Percentiles rank a stretch among this genome's conserved stretches.
These are phyloP conservation scores for Pseudogymnoascus sp. DNA, from an alignment of 2,329 filamentous ascomycete species.

Conservation along the genomic window DNA sequence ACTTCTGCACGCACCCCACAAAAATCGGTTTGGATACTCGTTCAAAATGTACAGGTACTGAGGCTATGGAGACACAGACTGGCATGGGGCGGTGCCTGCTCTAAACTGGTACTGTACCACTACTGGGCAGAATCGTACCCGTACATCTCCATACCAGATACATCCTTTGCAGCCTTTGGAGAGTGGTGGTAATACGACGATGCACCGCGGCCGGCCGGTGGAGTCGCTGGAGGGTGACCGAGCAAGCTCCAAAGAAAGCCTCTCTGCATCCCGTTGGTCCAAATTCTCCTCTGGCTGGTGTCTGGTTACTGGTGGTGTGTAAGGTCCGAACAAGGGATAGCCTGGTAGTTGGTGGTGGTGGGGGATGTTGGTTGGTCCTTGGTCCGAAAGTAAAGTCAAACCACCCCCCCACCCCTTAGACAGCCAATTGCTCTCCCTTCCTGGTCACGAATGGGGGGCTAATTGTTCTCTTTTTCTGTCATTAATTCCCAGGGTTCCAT, in stretches of 20 bases:
- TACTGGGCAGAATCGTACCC: not conserved
- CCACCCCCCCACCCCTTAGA: not conserved
- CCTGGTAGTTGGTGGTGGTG: constrained; percentile 5
- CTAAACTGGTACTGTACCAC: not conserved
- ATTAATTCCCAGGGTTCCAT: constrained; percentile 7
- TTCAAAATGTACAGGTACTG: constrained; percentile 2
- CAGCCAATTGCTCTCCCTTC: not conserved
- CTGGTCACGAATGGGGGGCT: constrained; percentile 4
- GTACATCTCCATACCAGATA: constrained; percentile 1
- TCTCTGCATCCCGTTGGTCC: constrained; percentile 1
- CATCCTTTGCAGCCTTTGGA: not conserved
- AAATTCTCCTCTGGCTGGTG: not conserved
- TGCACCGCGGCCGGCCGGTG: constrained; percentile 5
- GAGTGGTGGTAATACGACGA: not conserved
- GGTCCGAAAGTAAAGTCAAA: not conserved
- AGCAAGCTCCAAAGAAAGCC: constrained; percentile 1
- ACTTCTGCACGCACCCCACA: not conserved
- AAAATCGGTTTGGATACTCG: constrained; percentile 3
- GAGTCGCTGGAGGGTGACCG: not conserved
- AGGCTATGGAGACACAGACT: not conserved
- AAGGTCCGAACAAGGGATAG: constrained; percentile 1
- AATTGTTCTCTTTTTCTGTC: constrained; percentile 4
- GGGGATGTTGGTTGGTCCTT: constrained; percentile 5
- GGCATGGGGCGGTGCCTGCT: not conserved
- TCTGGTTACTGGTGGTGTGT: not conserved